A percentile compares a stretch with the other conserved stretches of the same genome.
Conservation (phyloP, 164 flowering plant species). For the Dillenia suffruticosa region DNA sequence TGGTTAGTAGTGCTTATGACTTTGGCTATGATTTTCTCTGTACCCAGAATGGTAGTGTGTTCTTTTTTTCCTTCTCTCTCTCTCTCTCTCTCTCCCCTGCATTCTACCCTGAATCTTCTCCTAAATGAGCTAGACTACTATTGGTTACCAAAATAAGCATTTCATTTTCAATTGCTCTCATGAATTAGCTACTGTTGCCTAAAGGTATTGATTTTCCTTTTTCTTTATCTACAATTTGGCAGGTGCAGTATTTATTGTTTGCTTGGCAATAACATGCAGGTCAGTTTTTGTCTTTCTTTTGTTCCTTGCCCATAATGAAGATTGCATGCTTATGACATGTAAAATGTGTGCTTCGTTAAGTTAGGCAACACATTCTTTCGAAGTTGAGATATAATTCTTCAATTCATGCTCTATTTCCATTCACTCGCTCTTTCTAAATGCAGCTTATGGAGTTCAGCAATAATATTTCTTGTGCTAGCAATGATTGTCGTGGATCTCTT, state of each 20-base stretch:
- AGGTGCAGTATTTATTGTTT: conserved; percentile 95
- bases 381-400: no score
- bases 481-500: conserved; percentile 89
- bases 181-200: background rate
- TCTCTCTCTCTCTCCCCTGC: background rate
- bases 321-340: no score
- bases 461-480: conserved; percentile 72
- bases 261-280: conserved; percentile 90
- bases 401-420: conserved; percentile 1
- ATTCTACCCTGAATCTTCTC: background rate
- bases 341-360: no score
- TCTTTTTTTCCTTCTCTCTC: background rate
- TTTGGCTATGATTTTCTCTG: background rate
- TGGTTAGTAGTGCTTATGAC: conserved; percentile 50
- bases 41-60: background rate
- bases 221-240: conserved; percentile 19
- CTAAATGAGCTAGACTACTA: no score
- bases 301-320: background rate
- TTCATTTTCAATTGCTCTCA: background rate
- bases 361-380: no score
- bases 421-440: conserved; percentile 11
- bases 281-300: conserved; percentile 22
- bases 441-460: conserved; percentile 93
- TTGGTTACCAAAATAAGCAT: no score
- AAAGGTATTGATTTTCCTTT: conserved; percentile 4